Base-by-base conservation (phyloP, 192 early-diverging fungal species). In the Backusella tuberculispora region DNA sequence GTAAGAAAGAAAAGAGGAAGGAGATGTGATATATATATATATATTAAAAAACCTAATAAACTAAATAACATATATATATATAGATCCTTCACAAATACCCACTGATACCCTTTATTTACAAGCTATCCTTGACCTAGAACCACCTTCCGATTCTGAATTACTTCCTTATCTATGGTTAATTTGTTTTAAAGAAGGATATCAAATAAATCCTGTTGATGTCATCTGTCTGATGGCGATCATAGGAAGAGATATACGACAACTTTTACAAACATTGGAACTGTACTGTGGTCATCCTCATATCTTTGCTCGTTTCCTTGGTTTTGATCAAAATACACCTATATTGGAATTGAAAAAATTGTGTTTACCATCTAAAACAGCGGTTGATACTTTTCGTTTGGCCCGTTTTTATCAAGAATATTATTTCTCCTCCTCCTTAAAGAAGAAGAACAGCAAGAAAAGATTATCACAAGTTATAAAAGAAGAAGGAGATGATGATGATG, bases 141-240 rank as follows among this genome's bases (percentile, higher is more conserved):
- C 71, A 63, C 71, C 76, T 8, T 9, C 63, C 2, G 71, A 72
- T 24, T 50, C n/a, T 4, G 64, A 63, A 12, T 37, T 66, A 14
- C 37, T 72, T 15, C 71, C 64, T 38, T 77, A 77, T 56, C 47
- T 77, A n/a, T 70, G 71, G 69, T 43, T 77, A 26, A 21, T 77
- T 17, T 77, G 76, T 41, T 66, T 72, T 13, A 44, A 48, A 37
- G 76, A 77, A 56, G 76, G 76, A 9, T 53, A 77, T 60, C 47
- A 72, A 12, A 65, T 77, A 10, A 63, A 77, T 48, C 76, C 76
- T 4, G 19, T 34, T 17, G 76, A 77, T 72, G 19, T 77, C 29
- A 50, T 44, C 4, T 72, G 71, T 67, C 47, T 77, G 15, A 56
- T 71, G 64, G 50, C 24, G 0, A 38, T 72, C 13, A 26, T 77